Base-by-base conservation (phyloP, 2,329 filamentous ascomycete species). In the Sporothrix pallida region DNA sequence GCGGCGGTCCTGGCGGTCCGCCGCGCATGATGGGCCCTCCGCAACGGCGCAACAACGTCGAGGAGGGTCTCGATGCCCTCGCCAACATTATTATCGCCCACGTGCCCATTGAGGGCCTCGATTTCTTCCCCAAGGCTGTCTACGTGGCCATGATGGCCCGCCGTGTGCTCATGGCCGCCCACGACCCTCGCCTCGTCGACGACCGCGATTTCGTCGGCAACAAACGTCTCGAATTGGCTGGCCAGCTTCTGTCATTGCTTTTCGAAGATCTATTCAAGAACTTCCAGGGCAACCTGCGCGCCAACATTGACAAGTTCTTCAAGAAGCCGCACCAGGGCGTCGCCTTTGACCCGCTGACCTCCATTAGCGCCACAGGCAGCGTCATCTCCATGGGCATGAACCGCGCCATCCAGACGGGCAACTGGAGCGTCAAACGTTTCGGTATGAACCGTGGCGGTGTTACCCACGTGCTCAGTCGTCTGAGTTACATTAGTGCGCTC, bases 211-310 rank as follows among this genome's bases (percentile, higher is more conserved):
- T 98, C 79, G 94, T 99, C 44, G 96, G 96, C 77, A 99, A 99
- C 84, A 99, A 99, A 83, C 90, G 96, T 75, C 86, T 99, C 60
- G 96, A 99, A 82, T 83, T 99, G 83, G 97, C 97, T 72, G 96
- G 96, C 0, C 96, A 98, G 82, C 91, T 99, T 80, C 84, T 99
- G 75, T 95, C 96, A 2, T 87, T 99, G 0, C 87, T 99, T 0
- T 99, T 99, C 78, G 97, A 99, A 82, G 97, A 99, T 86, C 83
- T 98, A 75, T 99, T 99, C 89, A 99, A 99, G 84, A 93, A 93
- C 75, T 98, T 98, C 82, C 93, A 93, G 78, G 89, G 89, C 74
- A 92, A 96, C 78, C 90, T 99, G 81, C 97, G 97, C 82, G 89
- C 93, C 83, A 95, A 92, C 77, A 95, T 99, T 78, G 96, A 99